Base-by-base conservation (phyloP, 2,329 filamentous ascomycete species). In the Hymenoscyphus repandus region DNA sequence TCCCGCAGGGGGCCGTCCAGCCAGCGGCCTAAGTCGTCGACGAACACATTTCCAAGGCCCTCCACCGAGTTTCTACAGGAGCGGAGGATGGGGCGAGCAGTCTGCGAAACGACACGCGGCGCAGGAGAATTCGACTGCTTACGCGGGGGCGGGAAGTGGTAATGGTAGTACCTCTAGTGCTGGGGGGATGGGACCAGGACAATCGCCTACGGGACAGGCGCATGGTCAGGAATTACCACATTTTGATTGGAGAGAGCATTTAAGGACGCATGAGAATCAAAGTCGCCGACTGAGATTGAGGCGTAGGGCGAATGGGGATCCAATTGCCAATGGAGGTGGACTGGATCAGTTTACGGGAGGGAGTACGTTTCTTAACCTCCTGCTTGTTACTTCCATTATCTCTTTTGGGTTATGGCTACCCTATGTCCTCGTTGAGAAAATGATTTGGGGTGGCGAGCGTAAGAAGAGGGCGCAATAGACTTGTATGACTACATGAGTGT, bases 1-100 rank as follows among this genome's bases (percentile, higher is more conserved):
- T 47, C 86, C 82, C 0, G 85, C 84, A 2, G 89, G 89, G 46
- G 83, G 85, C 1, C 81, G 93, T 0, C 83, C 91, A 0, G 83
- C 93, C 0, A 89, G 82, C 1, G 93, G 93, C 0, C 73, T 99
- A 31, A 90, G 85, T 66, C 80, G 85, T 37, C 80, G 92, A 20
- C 77, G 89, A 2, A 81, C 83, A 2, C 77, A 84, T 4, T 96
- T 95, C 69, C 80, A 80, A 17, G 92, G 92, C 0, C 92, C 93
- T 3, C 91, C 93, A 45, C 91, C 92, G 0, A 88, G 83, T 57
- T 97, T 96, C 72, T 96, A 90, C 69, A 79, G 85, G 15, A 83
- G 78, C 54, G 90, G 90, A 4, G 89, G 87, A 2, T 95, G 90
- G 78, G 88, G 88, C 43, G 67, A 72, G 2, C 80, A 88, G 52